phyloP scores from a whole-genome alignment of 2,329 filamentous ascomycete species.

The Exophiala xenobiotica region DNA sequence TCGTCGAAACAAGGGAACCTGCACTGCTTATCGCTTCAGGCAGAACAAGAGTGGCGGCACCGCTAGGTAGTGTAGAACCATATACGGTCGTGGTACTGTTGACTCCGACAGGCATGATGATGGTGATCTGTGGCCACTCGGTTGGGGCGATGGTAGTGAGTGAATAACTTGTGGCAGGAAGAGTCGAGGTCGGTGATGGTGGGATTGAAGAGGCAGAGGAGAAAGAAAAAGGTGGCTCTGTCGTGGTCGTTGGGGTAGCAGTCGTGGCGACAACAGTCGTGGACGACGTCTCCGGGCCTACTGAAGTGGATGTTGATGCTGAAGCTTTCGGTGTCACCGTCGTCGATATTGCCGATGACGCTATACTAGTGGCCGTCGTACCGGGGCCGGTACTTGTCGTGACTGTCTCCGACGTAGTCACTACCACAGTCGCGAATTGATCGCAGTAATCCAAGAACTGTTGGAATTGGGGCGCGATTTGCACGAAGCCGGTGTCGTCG shows the following conservation, averaged over 20 bases:
- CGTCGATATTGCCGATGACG: constrained; percentile 6
- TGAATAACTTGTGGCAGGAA: constrained; percentile 11
- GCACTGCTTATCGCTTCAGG: constrained; percentile 16
- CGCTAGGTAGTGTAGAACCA: constrained; percentile 17
- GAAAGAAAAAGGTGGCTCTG: not conserved
- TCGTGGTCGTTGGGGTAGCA: not conserved
- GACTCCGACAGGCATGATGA: constrained; percentile 16
- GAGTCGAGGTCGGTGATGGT: not conserved
- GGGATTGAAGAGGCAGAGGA: not conserved
- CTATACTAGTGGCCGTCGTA: constrained; percentile 1
- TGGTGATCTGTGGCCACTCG: constrained; percentile 15
- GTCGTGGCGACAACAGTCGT: constrained; percentile 4
- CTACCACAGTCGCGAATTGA: constrained; percentile 17
- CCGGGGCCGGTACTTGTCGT: constrained; percentile 14
- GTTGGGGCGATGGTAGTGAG: constrained; percentile 12
- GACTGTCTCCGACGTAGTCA: constrained; percentile 14
- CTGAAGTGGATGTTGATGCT: not conserved
- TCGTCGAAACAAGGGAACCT: constrained; percentile 11
- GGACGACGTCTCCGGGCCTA: not conserved
- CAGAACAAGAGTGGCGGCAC: constrained; percentile 18
- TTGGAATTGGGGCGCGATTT: constrained; percentile 41
- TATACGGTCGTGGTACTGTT: constrained; percentile 24
- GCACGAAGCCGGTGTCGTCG: constrained; percentile 31
- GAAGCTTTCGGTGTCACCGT: constrained; percentile 18
- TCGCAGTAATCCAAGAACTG: constrained; percentile 52